Percentiles rank a stretch among this genome's conserved stretches.
Conservation (phyloP, 257 asterid genomes). For the Paulownia fortunei region DNA sequence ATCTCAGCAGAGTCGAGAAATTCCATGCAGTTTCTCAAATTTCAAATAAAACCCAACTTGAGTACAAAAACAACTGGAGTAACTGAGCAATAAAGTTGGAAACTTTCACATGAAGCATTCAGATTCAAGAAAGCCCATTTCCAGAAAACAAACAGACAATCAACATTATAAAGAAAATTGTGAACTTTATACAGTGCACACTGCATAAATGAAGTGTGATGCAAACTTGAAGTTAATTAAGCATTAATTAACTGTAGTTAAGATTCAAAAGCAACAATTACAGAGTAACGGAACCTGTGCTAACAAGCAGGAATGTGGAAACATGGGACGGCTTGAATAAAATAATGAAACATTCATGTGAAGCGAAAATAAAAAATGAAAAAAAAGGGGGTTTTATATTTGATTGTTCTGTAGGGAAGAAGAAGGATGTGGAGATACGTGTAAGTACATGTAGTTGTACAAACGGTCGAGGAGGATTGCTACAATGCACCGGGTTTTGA, state of each 20-base stretch:
- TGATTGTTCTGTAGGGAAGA: not conserved
- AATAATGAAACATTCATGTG: conserved; percentile 47
- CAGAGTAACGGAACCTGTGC: conserved; percentile 46
- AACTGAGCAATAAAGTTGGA: conserved; percentile 40
- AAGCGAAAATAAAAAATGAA: conserved; percentile 11
- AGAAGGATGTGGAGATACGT: conserved; percentile 44
- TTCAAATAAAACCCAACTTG: conserved; percentile 32
- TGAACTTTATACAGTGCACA: conserved; percentile 47
- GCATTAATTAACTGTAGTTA: conserved; percentile 39
- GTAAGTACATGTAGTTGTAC: conserved; percentile 42
- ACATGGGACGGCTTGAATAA: conserved; percentile 49
- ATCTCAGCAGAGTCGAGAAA: conserved; percentile 6
- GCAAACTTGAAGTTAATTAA: conserved; percentile 39
- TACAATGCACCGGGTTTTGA: conserved; percentile 30
- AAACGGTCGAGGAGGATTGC: conserved; percentile 39
- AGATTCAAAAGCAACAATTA: conserved; percentile 25
- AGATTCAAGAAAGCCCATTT: conserved; percentile 52
- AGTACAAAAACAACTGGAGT: conserved; percentile 23
- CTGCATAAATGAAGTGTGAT: conserved; percentile 38
- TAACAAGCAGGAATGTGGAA: conserved; percentile 45
- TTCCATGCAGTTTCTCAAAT: conserved; percentile 23
- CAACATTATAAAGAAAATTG: conserved; percentile 24
- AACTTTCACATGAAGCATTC: conserved; percentile 41
- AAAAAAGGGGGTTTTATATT: not conserved
- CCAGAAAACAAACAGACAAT: conserved; percentile 31